Evolutionary conservation across 2,329 filamentous ascomycete genomes (phyloP).

Genomic region (Penicillium sp.): DNA sequence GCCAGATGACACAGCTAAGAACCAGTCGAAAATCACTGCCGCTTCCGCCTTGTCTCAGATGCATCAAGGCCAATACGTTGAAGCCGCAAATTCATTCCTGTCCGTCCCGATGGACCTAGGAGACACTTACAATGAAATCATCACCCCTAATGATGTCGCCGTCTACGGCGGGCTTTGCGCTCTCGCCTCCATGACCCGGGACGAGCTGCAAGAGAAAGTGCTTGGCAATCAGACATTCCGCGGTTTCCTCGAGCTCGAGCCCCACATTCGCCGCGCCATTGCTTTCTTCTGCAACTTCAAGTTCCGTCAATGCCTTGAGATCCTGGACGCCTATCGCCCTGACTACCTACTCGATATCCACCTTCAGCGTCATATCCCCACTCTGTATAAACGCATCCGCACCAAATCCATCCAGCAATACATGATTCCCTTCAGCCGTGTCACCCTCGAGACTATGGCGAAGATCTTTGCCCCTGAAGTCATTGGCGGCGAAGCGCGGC

Average conservation of each 20-base stretch:
- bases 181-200: conserved; percentile 82
- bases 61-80: conserved; percentile 55
- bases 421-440: conserved; percentile 83
- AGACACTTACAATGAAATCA: conserved; percentile 65
- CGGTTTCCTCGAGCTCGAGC: conserved; percentile 84
- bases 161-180: conserved; percentile 89
- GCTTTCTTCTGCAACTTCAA: conserved; percentile 85
- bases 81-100: conserved; percentile 73
- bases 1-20: conserved; percentile 58
- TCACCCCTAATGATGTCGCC: conserved; percentile 83
- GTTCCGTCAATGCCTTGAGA: conserved; percentile 79
- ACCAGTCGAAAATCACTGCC: conserved; percentile 63
- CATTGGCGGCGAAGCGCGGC: conserved; percentile 48
- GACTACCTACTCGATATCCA: conserved; percentile 93
- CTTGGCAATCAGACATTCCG: conserved; percentile 81
- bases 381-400: conserved; percentile 72
- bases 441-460: conserved; percentile 76
- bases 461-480: conserved; percentile 64
- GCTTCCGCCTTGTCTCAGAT: conserved; percentile 64
- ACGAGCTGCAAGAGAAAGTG: conserved; percentile 70
- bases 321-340: conserved; percentile 74
- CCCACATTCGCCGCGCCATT: conserved; percentile 89
- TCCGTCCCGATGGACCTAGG: conserved; percentile 58
- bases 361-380: conserved; percentile 69
- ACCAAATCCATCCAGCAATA: conserved; percentile 93